Evolutionary conservation across 495 filamentous ascomycete species (phyloP).

Genomic region (Schizothecium vesticola): DNA sequence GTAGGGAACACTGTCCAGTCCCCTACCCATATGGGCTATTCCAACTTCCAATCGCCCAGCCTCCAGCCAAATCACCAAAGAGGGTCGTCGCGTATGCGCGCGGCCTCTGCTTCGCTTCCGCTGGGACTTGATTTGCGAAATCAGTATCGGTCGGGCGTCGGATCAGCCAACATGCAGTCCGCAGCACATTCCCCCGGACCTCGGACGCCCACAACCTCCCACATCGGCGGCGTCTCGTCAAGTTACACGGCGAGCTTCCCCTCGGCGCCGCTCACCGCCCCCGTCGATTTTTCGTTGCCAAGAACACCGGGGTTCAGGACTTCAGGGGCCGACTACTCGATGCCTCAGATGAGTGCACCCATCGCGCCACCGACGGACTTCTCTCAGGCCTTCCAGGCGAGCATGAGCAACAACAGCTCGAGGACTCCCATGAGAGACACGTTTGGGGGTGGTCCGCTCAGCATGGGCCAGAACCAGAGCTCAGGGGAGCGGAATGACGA

Average conservation of each 20-base stretch:
- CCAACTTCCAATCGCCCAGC: conserved; percentile 32
- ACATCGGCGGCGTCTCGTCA: conserved; percentile 37
- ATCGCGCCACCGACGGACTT: conserved; percentile 51
- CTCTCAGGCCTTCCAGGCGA: conserved; percentile 44
- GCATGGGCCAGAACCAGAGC: conserved; percentile 32
- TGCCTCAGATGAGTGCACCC: conserved; percentile 52
- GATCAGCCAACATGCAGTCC: conserved; percentile 35
- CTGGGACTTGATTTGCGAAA: conserved; percentile 43
- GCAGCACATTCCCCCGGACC: conserved; percentile 36
- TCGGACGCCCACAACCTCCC: conserved; percentile 33
- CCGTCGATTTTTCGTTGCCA: conserved; percentile 49
- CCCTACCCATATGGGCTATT: conserved; percentile 42
- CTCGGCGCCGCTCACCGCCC: conserved; percentile 48
- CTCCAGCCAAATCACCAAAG: conserved; percentile 40
- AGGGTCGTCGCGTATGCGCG: conserved; percentile 41
- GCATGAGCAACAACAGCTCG: conserved; percentile 35
- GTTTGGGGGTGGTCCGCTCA: conserved; percentile 36
- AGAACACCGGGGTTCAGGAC: conserved; percentile 39
- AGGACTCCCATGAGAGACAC: conserved; percentile 43
- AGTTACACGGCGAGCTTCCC: conserved; percentile 47
- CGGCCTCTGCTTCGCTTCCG: conserved; percentile 43
- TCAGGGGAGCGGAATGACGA: conserved; percentile 32
- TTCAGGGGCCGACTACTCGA: conserved; percentile 45
- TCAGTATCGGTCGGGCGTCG: conserved; percentile 43
- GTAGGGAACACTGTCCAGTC: conserved; percentile 45